Conservation (phyloP, 192 early-diverging fungal species). For the Coemansia sp. region DNA sequence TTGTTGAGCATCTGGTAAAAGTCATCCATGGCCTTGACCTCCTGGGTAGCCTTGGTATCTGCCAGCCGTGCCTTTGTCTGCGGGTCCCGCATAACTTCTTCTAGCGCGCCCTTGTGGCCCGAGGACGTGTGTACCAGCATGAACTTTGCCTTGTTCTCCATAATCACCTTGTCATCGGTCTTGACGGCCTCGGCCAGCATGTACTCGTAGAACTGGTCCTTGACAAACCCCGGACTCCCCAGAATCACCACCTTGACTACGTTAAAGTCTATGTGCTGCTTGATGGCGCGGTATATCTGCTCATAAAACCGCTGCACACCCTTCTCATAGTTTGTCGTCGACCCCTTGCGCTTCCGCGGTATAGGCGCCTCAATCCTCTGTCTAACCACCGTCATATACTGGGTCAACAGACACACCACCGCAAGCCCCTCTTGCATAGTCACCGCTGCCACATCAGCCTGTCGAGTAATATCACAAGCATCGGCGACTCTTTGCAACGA, state of each 20-base stretch:
- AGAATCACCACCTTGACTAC: slow-evolving; percentile 95
- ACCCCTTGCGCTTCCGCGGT: slow-evolving; percentile 91
- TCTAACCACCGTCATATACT: slow-evolving; percentile 93
- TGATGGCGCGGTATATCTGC: slow-evolving; percentile 82
- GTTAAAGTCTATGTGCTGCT: slow-evolving; percentile 85
- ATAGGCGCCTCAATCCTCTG: slow-evolving; percentile 89
- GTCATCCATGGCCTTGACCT: slow-evolving; percentile 74
- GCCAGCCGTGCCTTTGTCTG: slow-evolving; percentile 70
- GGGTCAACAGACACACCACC: slow-evolving; percentile 87
- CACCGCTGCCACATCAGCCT: slow-evolving; percentile 90
- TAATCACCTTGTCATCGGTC: slow-evolving; percentile 72
- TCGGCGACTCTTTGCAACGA: slow-evolving; percentile 83
- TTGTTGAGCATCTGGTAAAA: slow-evolving; percentile 89
- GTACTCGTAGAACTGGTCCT: slow-evolving; percentile 84
- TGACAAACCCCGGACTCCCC: slow-evolving; percentile 91
- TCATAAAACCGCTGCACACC: slow-evolving; percentile 83
- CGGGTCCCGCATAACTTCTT: slow-evolving; percentile 88
- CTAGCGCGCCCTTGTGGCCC: slow-evolving; percentile 94
- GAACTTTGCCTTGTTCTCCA: slow-evolving; percentile 88
- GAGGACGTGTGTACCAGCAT: slow-evolving; percentile 88
- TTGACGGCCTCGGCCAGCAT: slow-evolving; percentile 82
- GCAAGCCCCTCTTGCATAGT: slow-evolving; percentile 89
- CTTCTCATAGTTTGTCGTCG: slow-evolving; percentile 88
- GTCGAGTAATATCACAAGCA: slow-evolving; percentile 83
- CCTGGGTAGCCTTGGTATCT: slow-evolving; percentile 89